Conservation (phyloP, 352 stramenopile genomes). For the Pythium monospermum region DNA sequence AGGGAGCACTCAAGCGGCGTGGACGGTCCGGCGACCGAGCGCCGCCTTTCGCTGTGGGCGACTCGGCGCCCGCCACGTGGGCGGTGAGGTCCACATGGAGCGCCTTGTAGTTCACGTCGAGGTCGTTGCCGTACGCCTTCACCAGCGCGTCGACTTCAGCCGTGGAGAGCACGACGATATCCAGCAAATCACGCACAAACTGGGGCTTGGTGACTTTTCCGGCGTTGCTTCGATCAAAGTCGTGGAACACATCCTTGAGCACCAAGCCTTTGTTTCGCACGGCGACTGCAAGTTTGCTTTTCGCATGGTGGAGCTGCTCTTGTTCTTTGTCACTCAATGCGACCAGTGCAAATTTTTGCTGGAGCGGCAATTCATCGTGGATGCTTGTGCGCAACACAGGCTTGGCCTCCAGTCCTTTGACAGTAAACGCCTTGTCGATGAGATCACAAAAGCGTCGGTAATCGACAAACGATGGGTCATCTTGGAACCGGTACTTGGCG, state of each 20-base stretch:
- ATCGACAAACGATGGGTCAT: conserved; percentile 63
- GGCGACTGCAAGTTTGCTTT: conserved; percentile 50
- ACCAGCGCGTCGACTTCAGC: conserved; percentile 54
- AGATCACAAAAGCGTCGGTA: conserved; percentile 81
- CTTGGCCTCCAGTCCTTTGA: conserved; percentile 72
- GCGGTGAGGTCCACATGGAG: conserved; percentile 71
- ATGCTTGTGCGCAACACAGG: conserved; percentile 34
- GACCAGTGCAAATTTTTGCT: conserved; percentile 34
- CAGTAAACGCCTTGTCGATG: conserved; percentile 80
- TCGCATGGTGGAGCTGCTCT: conserved; percentile 30
- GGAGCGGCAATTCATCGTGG: conserved; percentile 21
- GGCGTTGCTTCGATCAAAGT: conserved; percentile 81
- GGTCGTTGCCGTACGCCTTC: conserved; percentile 64
- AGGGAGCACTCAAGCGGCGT: conserved; percentile 35
- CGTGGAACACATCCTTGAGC: conserved; percentile 84
- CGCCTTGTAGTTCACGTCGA: conserved; percentile 75
- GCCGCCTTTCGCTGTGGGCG: conserved; percentile 21
- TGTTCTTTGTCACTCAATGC: conserved; percentile 30
- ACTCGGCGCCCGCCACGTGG: conserved; percentile 19
- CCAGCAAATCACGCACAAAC: conserved; percentile 67
- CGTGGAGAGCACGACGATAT: conserved; percentile 49
- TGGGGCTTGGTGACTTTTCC: conserved; percentile 78
- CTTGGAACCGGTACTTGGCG: conserved; percentile 54
- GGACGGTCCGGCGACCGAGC: conserved; percentile 50
- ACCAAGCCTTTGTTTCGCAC: conserved; percentile 79